A percentile compares a stretch with the other conserved stretches of the same genome.
Evolutionary conservation across 371 early-diverging fungal species (phyloP).

Genomic region (Apophysomyces ossiformis): DNA sequence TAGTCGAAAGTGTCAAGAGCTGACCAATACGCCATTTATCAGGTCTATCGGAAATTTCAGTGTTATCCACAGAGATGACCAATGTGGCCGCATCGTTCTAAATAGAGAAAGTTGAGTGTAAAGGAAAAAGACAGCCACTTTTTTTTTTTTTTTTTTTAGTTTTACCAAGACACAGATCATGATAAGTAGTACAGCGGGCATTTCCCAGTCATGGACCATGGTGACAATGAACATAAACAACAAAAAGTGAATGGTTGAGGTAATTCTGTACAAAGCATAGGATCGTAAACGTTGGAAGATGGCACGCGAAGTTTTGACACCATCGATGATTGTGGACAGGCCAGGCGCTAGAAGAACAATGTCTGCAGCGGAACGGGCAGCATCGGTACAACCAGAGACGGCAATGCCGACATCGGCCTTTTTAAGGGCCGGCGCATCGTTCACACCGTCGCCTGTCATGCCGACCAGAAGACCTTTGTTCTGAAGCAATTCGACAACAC

Average conservation of each 20-base stretch:
- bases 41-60: slow-evolving; percentile 82
- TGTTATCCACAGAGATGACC: slow-evolving; percentile 92
- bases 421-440: slow-evolving; percentile 91
- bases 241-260: slow-evolving; percentile 92
- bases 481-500: slow-evolving; percentile 75
- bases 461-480: slow-evolving; percentile 69
- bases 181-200: slow-evolving; percentile 84
- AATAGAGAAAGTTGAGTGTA: slow-evolving; percentile 1
- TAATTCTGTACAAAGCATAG: slow-evolving; percentile 92
- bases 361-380: slow-evolving; percentile 95
- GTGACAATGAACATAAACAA: slow-evolving; percentile 92
- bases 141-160: background rate
- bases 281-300: slow-evolving; percentile 95
- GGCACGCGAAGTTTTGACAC: slow-evolving; percentile 81
- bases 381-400: slow-evolving; percentile 90
- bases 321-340: slow-evolving; percentile 88
- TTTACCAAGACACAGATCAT: slow-evolving; percentile 79
- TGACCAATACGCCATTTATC: slow-evolving; percentile 95
- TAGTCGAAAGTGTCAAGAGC: slow-evolving; percentile 76
- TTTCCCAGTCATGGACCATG: slow-evolving; percentile 76
- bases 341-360: slow-evolving; percentile 91
- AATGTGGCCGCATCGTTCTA: slow-evolving; percentile 91
- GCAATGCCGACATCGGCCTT: slow-evolving; percentile 90
- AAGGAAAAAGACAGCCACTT: slow-evolving; percentile 7
- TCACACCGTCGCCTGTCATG: slow-evolving; percentile 88